Evolutionary conservation across 495 filamentous ascomycete species (phyloP), one percentile per base, ranked within the genome.

Genomic region (Trichoderma reesei): DNA sequence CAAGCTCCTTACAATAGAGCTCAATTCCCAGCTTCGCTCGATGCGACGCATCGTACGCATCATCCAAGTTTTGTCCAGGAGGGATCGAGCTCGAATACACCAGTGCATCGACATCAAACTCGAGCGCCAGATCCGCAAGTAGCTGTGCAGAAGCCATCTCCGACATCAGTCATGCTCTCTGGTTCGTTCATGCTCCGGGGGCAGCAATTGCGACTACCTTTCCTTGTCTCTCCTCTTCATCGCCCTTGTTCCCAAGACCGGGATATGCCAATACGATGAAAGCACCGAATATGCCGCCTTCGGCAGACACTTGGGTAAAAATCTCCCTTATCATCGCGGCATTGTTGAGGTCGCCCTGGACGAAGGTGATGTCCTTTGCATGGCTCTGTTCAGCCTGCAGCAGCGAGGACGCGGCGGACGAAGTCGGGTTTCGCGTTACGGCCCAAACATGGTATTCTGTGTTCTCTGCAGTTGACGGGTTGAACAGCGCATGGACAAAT

Each of bases 311-410:
- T 34, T 67, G 65, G 48, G 70, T 65, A 18, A 76, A 74, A 5
- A 76, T 66, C 11, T 62, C 42, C 9, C 69, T 66, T 10, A 78
- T 72, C 3, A 56, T 60, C 0, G 60, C 59, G 3, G 64, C 62
- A 41, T 72, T 61, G 37, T 71, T 69, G 7, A 78, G 67, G 65
- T 76, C 65, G 14, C 74, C 76, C 64, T 76, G 56, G n/a, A 77
- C 70, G 14, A 78, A 36, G 4, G 66, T 64, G 39, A 79, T 38
- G 1, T 41, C 20, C 9, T 64, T 65, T 3, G 48, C 62, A 31
- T 62, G 62, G 37, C 51, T 60, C 38, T 61, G 67, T 61, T 61
- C 51, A 20, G 42, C 66, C 36, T 61, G 64, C 7, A 64, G 44
- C 9, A 77, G 69, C 0, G 51, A 8, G 41, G 68, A 60, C 1